phyloP scores from a whole-genome alignment of 441 rosid species.

The Erodium trifolium region DNA sequence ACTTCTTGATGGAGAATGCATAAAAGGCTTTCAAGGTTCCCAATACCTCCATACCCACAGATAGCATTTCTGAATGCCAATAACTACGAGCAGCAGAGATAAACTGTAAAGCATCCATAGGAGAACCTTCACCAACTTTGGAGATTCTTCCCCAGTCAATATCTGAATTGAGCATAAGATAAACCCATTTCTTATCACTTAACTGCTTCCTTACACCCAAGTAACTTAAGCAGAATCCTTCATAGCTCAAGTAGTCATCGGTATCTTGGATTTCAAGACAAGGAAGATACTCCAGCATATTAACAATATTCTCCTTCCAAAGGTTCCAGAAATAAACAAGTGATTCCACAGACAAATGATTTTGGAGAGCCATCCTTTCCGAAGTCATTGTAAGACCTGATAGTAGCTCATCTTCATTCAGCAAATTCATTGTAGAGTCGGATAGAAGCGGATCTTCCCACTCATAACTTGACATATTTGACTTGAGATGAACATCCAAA shows the following conservation, averaged over 20 bases:
- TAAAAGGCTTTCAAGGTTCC: conserved; percentile 24
- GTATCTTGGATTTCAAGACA: conserved; percentile 15
- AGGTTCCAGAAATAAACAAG: conserved; percentile 32
- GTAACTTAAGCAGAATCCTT: conserved; percentile 42
- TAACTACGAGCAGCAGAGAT: conserved; percentile 28
- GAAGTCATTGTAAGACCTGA: conserved; percentile 19
- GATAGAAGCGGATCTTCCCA: conserved; percentile 28
- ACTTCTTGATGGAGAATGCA: conserved; percentile 7
- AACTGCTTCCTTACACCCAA: conserved; percentile 32
- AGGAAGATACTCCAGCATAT: conserved; percentile 25
- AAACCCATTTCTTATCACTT: conserved; percentile 16
- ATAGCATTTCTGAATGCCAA: conserved; percentile 34
- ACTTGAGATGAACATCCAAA: conserved; percentile 36
- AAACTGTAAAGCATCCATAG: conserved; percentile 26
- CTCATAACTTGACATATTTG: conserved; percentile 18
- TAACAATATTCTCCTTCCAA: conserved; percentile 32
- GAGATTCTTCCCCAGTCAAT: conserved; percentile 26
- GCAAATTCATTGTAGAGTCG: conserved; percentile 20
- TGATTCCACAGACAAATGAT: conserved; percentile 24
- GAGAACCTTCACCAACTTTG: conserved; percentile 10
- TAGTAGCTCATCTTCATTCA: conserved; percentile 27
- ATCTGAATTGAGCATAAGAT: conserved; percentile 24
- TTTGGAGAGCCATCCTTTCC: conserved; percentile 14
- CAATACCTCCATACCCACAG: conserved; percentile 36
- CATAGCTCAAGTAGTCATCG: conserved; percentile 18